Evolutionary conservation across 2,329 filamentous ascomycete species (phyloP), one percentile per base, ranked within the genome.

Genomic region (Graphiopsis chlorocephala): DNA sequence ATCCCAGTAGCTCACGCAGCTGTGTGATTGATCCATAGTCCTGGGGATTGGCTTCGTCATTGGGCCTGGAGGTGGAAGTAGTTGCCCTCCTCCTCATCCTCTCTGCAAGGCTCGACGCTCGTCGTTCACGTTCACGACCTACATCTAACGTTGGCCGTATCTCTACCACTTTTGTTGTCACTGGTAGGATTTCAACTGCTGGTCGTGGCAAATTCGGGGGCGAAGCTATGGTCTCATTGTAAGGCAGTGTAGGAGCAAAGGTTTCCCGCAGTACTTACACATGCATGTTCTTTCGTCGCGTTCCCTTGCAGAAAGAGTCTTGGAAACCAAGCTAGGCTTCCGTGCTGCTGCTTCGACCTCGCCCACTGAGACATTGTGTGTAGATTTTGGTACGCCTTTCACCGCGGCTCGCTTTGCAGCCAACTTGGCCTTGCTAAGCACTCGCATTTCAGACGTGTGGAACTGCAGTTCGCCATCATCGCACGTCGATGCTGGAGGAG

Each of bases 1-100:
- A 29, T 26, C 62, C 62, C 17, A 64, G 62, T n/a, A 64, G 20
- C 17, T 64, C 20, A 20, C 62, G 62, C 15, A 64, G 52, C 4
- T 59, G 53, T 14, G 28, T 29, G 52, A 64, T 52, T 20, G 62
- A 58, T n/a, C 59, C 59, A 23, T 62, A 62, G 48, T 62, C 59
- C 17, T 38, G n/a, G 12, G 47, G 26, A 15, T 55, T 42, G 10
- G 53, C 48, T 8, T 28, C 15, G 12, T 28, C 20, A 20, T 60
- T 33, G 3, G 50, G 38, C 8, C 33, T 60, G 5, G 33, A 53
- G 15, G 48, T 25, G 38, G 38, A 48, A 20, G 29, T 53, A 4
- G 10, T 23, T 11, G 33, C 59, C n/a, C 45, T 42, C 26, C 42
- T 28, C 23, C 45, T 42, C 26, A 25, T 28, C 23, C 20, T 57